phyloP scores from a whole-genome alignment of 495 filamentous ascomycete genomes.

The Aspergillus haitiensis region DNA sequence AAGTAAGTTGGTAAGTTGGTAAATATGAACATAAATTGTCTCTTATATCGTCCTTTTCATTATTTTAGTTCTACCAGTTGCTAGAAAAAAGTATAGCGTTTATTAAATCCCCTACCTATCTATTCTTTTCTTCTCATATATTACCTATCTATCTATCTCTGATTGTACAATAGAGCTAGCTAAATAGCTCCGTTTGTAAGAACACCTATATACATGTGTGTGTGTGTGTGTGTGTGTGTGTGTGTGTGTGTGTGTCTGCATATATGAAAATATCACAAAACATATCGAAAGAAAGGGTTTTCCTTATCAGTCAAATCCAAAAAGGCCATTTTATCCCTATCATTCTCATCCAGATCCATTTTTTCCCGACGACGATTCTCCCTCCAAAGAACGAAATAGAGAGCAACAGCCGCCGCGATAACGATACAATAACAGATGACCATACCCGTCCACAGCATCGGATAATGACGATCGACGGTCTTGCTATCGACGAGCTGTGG shows the following conservation, averaged over 20 bases:
- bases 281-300: constrained; percentile 74
- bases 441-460: constrained; percentile 66
- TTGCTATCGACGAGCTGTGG: constrained; percentile 66
- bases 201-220: too few relatives aligned
- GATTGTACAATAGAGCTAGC: too few relatives aligned
- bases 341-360: constrained; percentile 56
- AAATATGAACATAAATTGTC: too few relatives aligned
- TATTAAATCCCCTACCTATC: too few relatives aligned
- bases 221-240: not conserved
- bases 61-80: too few relatives aligned
- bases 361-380: constrained; percentile 56
- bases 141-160: too few relatives aligned
- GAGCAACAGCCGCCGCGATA: constrained; percentile 50
- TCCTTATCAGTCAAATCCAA: constrained; percentile 74
- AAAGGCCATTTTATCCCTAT: constrained; percentile 65
- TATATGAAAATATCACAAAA: constrained; percentile 45
- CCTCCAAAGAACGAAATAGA: constrained; percentile 57
- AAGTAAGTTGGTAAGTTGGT: too few relatives aligned
- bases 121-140: too few relatives aligned
- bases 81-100: too few relatives aligned
- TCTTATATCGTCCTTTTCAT: too few relatives aligned
- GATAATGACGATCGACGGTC: constrained; percentile 64
- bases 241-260: not conserved
- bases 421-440: constrained; percentile 74
- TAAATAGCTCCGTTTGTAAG: too few relatives aligned